These are phyloP conservation scores for Azolla pinnata DNA, from an alignment of 75 land plant genomes.

Conservation along the genomic window DNA sequence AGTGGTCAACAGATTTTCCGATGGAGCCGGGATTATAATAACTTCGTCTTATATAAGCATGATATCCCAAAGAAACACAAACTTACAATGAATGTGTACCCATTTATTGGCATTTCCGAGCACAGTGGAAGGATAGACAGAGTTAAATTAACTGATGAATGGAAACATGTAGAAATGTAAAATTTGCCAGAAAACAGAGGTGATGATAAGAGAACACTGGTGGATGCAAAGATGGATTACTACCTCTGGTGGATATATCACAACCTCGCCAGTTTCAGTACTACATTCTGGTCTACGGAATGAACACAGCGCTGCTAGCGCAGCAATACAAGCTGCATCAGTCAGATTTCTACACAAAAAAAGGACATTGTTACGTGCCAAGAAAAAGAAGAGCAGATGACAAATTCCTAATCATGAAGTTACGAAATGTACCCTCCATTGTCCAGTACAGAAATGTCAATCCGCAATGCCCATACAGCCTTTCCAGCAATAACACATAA, in stretches of 20 bases:
- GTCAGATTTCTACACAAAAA: slow-evolving; percentile 60
- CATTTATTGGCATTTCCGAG: too few relatives aligned
- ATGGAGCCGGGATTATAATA: too few relatives aligned
- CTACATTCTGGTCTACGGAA: slow-evolving; percentile 87
- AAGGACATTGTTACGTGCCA: not conserved
- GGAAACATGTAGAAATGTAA: too few relatives aligned
- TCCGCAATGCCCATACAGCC: slow-evolving; percentile 73
- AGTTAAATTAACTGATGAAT: too few relatives aligned
- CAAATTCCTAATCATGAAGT: slow-evolving; percentile 1
- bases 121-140: too few relatives aligned
- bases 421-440: slow-evolving; percentile 66
- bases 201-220: too few relatives aligned
- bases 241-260: slow-evolving; percentile 87
- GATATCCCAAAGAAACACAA: too few relatives aligned
- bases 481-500: slow-evolving; percentile 83
- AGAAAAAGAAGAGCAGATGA: too few relatives aligned
- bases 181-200: too few relatives aligned
- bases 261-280: slow-evolving; percentile 69
- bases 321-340: slow-evolving; percentile 91
- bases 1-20: too few relatives aligned
- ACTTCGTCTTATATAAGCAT: too few relatives aligned
- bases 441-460: slow-evolving; percentile 82
- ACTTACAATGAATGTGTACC: too few relatives aligned
- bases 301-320: slow-evolving; percentile 74
- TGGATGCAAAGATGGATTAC: not conserved